Percentiles rank a stretch among this genome's conserved stretches.
Conservation (phyloP, 2,329 filamentous ascomycete species). For the Paraconiothyrium brasiliense region DNA sequence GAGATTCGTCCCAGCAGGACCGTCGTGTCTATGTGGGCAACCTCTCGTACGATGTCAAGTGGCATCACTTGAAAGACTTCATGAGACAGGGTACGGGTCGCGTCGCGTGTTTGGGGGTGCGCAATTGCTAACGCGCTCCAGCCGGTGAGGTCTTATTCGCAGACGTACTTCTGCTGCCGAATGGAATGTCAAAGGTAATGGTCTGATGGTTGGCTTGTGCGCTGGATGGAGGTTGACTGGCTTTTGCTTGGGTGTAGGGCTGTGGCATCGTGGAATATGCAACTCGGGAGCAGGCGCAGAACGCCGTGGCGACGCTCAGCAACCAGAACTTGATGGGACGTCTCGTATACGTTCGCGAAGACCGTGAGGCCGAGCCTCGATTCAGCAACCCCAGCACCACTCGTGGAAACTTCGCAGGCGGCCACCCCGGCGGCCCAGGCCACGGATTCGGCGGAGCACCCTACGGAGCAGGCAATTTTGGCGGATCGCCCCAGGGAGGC, state of each 20-base stretch:
- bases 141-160: conserved; percentile 99
- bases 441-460: conserved; percentile 38
- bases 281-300: conserved; percentile 98
- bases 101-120: conserved; percentile 48
- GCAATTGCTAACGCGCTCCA: conserved; percentile 58
- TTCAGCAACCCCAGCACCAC: conserved; percentile 77
- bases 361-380: conserved; percentile 96
- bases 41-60: conserved; percentile 99
- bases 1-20: conserved; percentile 97
- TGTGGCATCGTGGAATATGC: conserved; percentile 99
- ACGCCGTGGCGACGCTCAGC: conserved; percentile 95
- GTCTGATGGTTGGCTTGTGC: conserved; percentile 78
- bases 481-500: conserved; percentile 65
- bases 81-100: conserved; percentile 88
- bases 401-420: conserved; percentile 61
- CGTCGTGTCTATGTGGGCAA: conserved; percentile 99
- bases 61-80: conserved; percentile 99
- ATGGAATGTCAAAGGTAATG: conserved; percentile 99
- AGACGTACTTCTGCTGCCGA: conserved; percentile 98
- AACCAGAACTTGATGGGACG: conserved; percentile 99
- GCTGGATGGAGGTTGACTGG: conserved; percentile 99
- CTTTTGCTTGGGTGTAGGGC: conserved; percentile 94
- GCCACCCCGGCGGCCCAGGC: conserved; percentile 24
- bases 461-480: conserved; percentile 55
- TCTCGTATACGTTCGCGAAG: conserved; percentile 98